Evolutionary conservation across 192 early-diverging fungal genomes (phyloP).

Genomic region (Endogone sp.): DNA sequence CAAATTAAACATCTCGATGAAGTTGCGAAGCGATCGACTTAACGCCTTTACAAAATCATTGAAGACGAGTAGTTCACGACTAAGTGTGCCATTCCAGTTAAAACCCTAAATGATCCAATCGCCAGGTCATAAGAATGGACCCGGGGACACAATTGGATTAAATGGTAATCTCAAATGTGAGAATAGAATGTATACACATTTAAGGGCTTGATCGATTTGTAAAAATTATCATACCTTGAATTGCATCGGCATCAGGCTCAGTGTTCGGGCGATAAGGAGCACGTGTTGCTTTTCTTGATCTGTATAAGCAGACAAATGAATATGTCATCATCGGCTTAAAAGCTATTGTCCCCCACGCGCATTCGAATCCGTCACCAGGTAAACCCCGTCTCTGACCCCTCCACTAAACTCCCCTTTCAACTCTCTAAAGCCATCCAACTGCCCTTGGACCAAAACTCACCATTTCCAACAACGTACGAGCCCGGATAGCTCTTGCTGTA

Average conservation of each 20-base stretch:
- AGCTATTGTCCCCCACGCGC: too few species aligned
- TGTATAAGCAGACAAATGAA: conserved; percentile 8
- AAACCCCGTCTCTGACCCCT: background rate
- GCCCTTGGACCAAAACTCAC: conserved; percentile 11
- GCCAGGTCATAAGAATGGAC: background rate
- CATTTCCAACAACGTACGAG: conserved; percentile 14
- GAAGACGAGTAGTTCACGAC: conserved; percentile 70
- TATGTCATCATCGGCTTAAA: too few species aligned
- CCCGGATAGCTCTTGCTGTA: conserved; percentile 40
- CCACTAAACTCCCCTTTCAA: conserved; percentile 25
- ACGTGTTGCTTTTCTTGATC: conserved; percentile 30
- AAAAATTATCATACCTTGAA: conserved; percentile 42
- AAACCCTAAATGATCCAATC: conserved; percentile 35
- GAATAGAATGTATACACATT: background rate
- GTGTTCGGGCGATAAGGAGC: conserved; percentile 44
- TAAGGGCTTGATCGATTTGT: background rate
- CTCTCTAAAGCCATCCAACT: background rate
- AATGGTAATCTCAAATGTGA: background rate
- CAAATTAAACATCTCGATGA: conserved; percentile 54
- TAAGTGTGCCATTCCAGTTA: conserved; percentile 55
- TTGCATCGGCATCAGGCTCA: conserved; percentile 47
- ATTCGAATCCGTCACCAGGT: background rate
- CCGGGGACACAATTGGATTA: background rate
- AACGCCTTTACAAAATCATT: conserved; percentile 64
- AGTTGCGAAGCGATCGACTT: conserved; percentile 54